Percentiles rank a stretch among this genome's conserved stretches.
Evolutionary conservation across 2,329 filamentous ascomycete species (phyloP).

Genomic region (Drechslerella dactyloides): DNA sequence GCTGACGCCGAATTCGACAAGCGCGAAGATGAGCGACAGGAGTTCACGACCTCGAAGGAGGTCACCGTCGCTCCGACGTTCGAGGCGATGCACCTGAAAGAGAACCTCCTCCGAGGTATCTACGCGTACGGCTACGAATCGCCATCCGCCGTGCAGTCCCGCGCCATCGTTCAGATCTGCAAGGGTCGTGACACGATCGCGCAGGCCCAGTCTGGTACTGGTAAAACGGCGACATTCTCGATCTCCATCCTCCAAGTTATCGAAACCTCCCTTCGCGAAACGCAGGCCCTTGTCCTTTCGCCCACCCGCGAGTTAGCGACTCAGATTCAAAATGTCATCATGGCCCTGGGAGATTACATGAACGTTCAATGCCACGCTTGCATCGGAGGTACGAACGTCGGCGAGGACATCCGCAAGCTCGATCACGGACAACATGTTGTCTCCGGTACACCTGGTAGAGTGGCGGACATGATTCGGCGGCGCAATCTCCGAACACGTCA

Average conservation of each 20-base stretch:
- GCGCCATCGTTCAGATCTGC: slow-evolving; percentile 98
- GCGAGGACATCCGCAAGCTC: slow-evolving; percentile 96
- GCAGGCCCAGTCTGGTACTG: slow-evolving; percentile 94
- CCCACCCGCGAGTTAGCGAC: slow-evolving; percentile 96
- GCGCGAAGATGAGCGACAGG: slow-evolving; percentile 93
- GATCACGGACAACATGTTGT: slow-evolving; percentile 98
- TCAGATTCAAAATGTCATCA: slow-evolving; percentile 97
- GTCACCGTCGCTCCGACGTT: slow-evolving; percentile 93
- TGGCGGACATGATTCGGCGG: slow-evolving; percentile 81
- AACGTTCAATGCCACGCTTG: slow-evolving; percentile 99
- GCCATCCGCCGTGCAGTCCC: slow-evolving; percentile 94
- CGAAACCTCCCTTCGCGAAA: slow-evolving; percentile 88
- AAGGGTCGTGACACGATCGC: slow-evolving; percentile 99
- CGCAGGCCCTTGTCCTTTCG: slow-evolving; percentile 91
- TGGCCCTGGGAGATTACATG: slow-evolving; percentile 99
- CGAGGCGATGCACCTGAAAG: slow-evolving; percentile 94
- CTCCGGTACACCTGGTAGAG: slow-evolving; percentile 94
- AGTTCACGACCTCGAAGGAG: slow-evolving; percentile 98
- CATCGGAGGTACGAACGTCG: slow-evolving; percentile 96
- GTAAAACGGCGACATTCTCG: slow-evolving; percentile 95
- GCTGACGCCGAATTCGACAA: slow-evolving; percentile 84
- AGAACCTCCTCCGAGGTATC: slow-evolving; percentile 93
- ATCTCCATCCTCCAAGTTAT: slow-evolving; percentile 97
- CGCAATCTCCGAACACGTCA: slow-evolving; percentile 74
- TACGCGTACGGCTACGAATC: slow-evolving; percentile 99